Evolutionary conservation across 371 early-diverging fungal genomes (phyloP), one percentile per base, ranked within the genome.

Genomic region (Gilbertella persicaria): DNA sequence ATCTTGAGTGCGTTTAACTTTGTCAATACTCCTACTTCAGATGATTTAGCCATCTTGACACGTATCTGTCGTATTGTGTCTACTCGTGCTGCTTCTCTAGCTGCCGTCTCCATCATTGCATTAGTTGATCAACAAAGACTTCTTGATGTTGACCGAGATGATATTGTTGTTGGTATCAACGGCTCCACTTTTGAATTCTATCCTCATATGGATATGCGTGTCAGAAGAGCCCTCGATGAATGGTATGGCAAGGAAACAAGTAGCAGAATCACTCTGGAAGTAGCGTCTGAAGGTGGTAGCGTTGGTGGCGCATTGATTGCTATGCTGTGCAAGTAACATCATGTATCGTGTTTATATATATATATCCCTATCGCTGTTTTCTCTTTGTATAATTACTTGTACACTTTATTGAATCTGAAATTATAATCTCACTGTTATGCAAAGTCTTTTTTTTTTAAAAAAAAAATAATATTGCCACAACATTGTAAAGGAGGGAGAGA

Each of bases 281-380:
- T 67, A 29, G 78, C 78, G 7, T 62, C 60, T 17, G 78, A 77
- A 40, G 78, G 78, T 44, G 69, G 67, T 6, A 71, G 73, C 46
- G 68, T 77, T 14, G 78, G 78, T 33, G 78, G 67, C 50, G 78
- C 78, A 10, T 60, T 77, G 28, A 64, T 71, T 57, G 78, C 78
- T 17, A 77, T 77, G 78, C 59, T 77, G 58, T 73, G 65, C 49
- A 43, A 61, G 46, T 53, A 58, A 50, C n/a, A n/a, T n/a, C n/a
- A n/a, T n/a, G n/a, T n/a, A n/a, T n/a, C n/a, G 38, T 14, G 8
- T 23, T 25, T 44, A 33, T 29, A 21, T 14, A 19, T 10, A 7
- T 24, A 28, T 30, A 14, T 43, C 24, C 16, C n/a, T 28, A 3
- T 21, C 5, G 5, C 35, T 2, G 24, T 35, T 42, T 29, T 28